These are phyloP conservation scores for Chaetomiaceae sp. DNA, from an alignment of 2,329 filamentous ascomycete species.

Conservation along the genomic window DNA sequence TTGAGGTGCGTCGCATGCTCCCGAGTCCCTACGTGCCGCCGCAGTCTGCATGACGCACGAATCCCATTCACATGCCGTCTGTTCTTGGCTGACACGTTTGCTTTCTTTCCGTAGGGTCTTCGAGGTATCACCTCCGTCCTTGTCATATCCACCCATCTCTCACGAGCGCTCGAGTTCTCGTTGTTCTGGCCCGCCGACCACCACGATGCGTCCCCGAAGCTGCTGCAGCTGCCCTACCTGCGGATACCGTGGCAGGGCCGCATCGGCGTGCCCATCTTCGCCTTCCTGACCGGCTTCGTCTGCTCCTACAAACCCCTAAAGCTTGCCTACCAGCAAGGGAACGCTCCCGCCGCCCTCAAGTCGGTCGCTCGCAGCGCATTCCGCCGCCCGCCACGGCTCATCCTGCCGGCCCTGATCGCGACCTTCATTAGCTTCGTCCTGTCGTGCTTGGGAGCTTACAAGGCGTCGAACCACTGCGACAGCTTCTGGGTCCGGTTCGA, in stretches of 20 bases:
- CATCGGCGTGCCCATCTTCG: slow-evolving; percentile 51
- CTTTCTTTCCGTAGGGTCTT: slow-evolving; percentile 37
- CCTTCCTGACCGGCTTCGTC: slow-evolving; percentile 52
- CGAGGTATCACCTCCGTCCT: slow-evolving; percentile 49
- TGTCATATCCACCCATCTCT: slow-evolving; percentile 48
- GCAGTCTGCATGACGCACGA: background rate
- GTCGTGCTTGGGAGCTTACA: slow-evolving; percentile 45
- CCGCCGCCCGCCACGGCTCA: slow-evolving; percentile 46
- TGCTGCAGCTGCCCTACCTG: slow-evolving; percentile 48
- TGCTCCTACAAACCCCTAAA: slow-evolving; percentile 51
- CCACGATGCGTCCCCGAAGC: slow-evolving; percentile 37
- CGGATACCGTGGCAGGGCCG: slow-evolving; percentile 52
- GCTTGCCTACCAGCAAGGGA: slow-evolving; percentile 41
- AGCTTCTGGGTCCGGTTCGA: slow-evolving; percentile 48
- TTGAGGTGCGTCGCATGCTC: slow-evolving; percentile 25
- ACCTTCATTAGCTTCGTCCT: slow-evolving; percentile 46
- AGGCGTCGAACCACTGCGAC: slow-evolving; percentile 42
- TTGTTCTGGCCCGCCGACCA: slow-evolving; percentile 45
- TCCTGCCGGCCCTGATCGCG: slow-evolving; percentile 48
- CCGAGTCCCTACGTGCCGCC: background rate
- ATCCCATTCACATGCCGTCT: background rate
- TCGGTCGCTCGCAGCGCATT: slow-evolving; percentile 50
- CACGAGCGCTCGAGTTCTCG: slow-evolving; percentile 47
- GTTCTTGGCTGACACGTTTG: slow-evolving; percentile 3
- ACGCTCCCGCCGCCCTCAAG: slow-evolving; percentile 39